Evolutionary conservation across 495 filamentous ascomycete species (phyloP), one percentile per base, ranked within the genome.

Genomic region (Penicillium alfredii): DNA sequence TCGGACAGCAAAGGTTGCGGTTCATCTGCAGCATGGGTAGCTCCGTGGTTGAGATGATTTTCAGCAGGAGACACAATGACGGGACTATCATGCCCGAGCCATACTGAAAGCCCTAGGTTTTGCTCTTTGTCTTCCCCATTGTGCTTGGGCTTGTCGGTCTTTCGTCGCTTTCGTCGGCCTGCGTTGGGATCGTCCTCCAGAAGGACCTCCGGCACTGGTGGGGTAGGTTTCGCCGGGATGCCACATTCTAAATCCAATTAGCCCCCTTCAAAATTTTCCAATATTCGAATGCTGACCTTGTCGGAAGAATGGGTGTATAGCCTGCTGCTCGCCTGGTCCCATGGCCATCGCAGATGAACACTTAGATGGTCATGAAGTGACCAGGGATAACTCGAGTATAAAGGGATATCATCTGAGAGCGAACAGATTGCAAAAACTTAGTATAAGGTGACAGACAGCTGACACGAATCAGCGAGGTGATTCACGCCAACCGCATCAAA

Each of bases 131-230:
- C n/a, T n/a, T n/a, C n/a, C n/a, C n/a, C n/a, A n/a, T n/a, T n/a
- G n/a, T 35, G 27, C 28, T 40, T 51, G 22, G 30, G 55, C 60
- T 51, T 73, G 61, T 52, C 49, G 8, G 61, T 73, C 44, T 71
- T 78, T 25, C 66, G 61, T 11, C 77, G 61, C 47, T 80, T 79
- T 24, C 63, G 57, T 14, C 69, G 56, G 24, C 44, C 30, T 9
- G 54, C 40, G 37, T 74, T 73, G 0, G 58, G 60, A 31, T 75
- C 69, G 25, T 64, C 61, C 6, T 66, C 60, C 8, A 55, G 42
- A 25, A 30, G 36, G 5, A 34, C 33, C 8, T 38, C 30, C 9
- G 23, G 12, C 12, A n/a, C n/a, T 12, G 13, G 29, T 9, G 36
- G 36, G 8, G 41, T 26, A 31, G 45, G 19, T 21, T 51, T 42